Percentiles rank a stretch among this genome's conserved stretches.
Evolutionary conservation across 805 yeast species (phyloP).

Genomic region (Gaillardinia entomophila): DNA sequence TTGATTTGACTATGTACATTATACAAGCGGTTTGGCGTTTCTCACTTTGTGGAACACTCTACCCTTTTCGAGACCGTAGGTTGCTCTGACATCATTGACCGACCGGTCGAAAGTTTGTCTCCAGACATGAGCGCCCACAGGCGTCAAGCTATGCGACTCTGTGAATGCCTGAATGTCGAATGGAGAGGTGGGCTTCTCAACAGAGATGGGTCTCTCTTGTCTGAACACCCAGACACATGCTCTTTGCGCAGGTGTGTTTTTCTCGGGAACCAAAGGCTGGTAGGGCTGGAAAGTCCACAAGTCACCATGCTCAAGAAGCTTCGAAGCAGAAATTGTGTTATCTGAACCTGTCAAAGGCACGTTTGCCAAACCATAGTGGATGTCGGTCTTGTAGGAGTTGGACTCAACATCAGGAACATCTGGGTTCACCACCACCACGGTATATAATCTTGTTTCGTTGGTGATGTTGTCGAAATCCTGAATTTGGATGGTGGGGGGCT

Average conservation of each 20-base stretch:
- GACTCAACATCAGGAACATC: slow-evolving; percentile 75
- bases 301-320: slow-evolving; percentile 31
- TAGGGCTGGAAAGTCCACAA: slow-evolving; percentile 45
- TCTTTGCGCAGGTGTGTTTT: slow-evolving; percentile 78
- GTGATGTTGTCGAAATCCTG: slow-evolving; percentile 58
- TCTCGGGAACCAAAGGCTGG: slow-evolving; percentile 83
- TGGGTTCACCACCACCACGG: slow-evolving; percentile 82
- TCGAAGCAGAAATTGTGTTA: slow-evolving; percentile 46
- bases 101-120: slow-evolving; percentile 79
- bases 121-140: slow-evolving; percentile 92
- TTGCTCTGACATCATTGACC: slow-evolving; percentile 59
- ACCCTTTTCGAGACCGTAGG: slow-evolving; percentile 71
- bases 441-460: slow-evolving; percentile 49
- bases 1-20: slow-evolving; percentile 2
- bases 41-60: slow-evolving; percentile 68
- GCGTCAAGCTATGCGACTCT: slow-evolving; percentile 46
- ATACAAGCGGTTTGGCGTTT: slow-evolving; percentile 20
- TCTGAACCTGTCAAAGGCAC: slow-evolving; percentile 54
- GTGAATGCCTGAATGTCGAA: slow-evolving; percentile 75
- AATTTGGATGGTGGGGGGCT: slow-evolving; percentile 73
- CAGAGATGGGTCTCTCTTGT: slow-evolving; percentile 40
- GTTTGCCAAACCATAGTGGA: slow-evolving; percentile 75
- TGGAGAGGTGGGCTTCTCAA: slow-evolving; percentile 24
- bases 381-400: slow-evolving; percentile 64
- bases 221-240: slow-evolving; percentile 87